phyloP scores from a whole-genome alignment of 805 yeast species.

The Pichia paraexigua region DNA sequence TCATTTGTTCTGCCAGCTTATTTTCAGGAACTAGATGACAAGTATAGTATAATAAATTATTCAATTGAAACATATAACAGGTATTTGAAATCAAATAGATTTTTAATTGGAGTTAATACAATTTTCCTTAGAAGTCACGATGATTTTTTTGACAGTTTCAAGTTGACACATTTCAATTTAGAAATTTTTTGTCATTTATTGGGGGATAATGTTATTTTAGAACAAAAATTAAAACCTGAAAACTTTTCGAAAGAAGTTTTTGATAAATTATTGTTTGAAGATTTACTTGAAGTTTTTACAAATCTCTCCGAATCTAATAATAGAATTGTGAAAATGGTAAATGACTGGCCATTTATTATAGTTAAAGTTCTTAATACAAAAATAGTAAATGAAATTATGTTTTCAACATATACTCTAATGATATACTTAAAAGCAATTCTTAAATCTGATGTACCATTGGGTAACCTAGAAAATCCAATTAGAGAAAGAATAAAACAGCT shows the following conservation, averaged over 20 bases:
- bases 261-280: constrained; percentile 13
- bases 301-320: constrained; percentile 17
- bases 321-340: constrained; percentile 19
- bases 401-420: neutral
- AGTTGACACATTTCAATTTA: constrained; percentile 8
- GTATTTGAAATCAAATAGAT: constrained; percentile 14
- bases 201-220: neutral
- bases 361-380: neutral
- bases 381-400: neutral
- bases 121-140: constrained; percentile 14
- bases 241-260: neutral
- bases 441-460: constrained; percentile 1
- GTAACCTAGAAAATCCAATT: neutral
- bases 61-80: constrained; percentile 9
- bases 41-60: constrained; percentile 18
- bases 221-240: neutral
- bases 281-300: constrained; percentile 8
- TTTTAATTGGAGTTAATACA: constrained; percentile 24
- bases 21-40: constrained; percentile 19
- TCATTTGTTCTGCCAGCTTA: constrained; percentile 8
- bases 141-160: constrained; percentile 14
- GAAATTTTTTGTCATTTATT: constrained; percentile 3
- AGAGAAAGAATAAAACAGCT: neutral
- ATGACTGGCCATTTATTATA: constrained; percentile 15
- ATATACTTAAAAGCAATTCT: neutral